These are phyloP conservation scores for Circinella umbellata DNA, from an alignment of 371 early-diverging fungal genomes.

Conservation along the genomic window DNA sequence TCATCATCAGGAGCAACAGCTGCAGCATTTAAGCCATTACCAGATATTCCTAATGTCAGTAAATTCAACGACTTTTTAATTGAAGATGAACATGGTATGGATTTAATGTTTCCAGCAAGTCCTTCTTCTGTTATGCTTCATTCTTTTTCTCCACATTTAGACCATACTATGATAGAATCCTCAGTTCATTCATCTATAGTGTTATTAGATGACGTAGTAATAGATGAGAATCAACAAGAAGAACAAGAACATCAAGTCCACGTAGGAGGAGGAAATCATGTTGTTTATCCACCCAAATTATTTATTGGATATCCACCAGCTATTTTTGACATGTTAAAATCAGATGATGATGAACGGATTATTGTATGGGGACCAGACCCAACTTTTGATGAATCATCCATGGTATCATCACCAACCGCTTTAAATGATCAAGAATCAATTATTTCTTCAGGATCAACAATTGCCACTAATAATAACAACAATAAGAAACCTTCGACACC, in stretches of 20 bases:
- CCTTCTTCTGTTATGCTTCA: conserved; percentile 24
- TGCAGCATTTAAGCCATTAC: conserved; percentile 15
- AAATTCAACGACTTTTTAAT: conserved; percentile 42
- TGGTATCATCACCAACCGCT: neutral
- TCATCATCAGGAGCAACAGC: neutral
- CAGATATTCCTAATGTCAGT: conserved; percentile 46
- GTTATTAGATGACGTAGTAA: neutral
- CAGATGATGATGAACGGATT: conserved; percentile 55
- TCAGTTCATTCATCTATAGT: conserved; percentile 16
- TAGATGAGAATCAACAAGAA: neutral
- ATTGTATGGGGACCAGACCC: conserved; percentile 59
- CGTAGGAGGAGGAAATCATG: neutral
- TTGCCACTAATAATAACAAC: neutral
- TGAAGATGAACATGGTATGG: conserved; percentile 25
- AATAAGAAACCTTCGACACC: conserved; percentile 16
- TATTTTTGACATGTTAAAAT: conserved; percentile 56
- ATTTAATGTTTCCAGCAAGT: conserved; percentile 26
- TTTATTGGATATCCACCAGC: conserved; percentile 51
- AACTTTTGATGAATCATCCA: neutral
- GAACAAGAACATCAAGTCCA: no score
- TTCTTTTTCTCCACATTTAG: conserved; percentile 16
- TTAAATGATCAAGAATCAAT: neutral
- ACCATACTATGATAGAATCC: conserved; percentile 8
- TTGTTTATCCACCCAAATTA: conserved; percentile 35
- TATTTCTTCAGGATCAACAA: neutral